Base-by-base conservation (phyloP, 2,329 filamentous ascomycete species). In the Microsporum canis region DNA sequence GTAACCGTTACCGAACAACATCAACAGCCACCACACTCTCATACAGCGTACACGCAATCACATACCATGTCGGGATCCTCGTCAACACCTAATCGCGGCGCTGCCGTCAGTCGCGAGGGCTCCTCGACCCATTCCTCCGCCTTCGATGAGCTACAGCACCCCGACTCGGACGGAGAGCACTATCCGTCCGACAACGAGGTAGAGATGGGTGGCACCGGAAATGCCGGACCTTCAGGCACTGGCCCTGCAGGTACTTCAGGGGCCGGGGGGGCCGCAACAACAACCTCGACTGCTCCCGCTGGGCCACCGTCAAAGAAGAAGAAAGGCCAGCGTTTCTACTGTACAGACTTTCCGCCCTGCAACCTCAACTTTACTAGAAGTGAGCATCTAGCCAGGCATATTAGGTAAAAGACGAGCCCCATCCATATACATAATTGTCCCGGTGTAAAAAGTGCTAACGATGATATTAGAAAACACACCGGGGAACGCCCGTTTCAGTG, bases 401-500 rank as follows among this genome's bases (percentile, higher is more conserved):
- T 99, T 68, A 85, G 91, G 87, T 91, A 81, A 43, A 14, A 36
- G 5, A 36, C 34, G 34, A n/a, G 4, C 39, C n/a, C 39, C 14
- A n/a, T n/a, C 39, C 5, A 0, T 43, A 6, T n/a, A 43, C 5
- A 23, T n/a, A n/a, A 43, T 43, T n/a, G 17, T 14, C n/a, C 17
- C 17, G 17, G 17, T 23, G 17, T 23, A 23, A 17, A 43, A n/a
- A 14, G 5, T 53, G 14, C 49, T 53, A 53, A 31, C 29, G 56
- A 60, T 58, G 17, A 17, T 14, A 23, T n/a, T 64, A 94, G 91
- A 68, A 97, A 97, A 82, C 94, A 99, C 70, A 99, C 94, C 0
- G 94, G 94, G 59, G 94, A 99, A 77, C 86, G 94, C 33, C 94
- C 94, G 0, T 99, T 97, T 69, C 88, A 95, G 74, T 99, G 94